Percentiles rank a stretch among this genome's conserved stretches.
These are phyloP conservation scores for Podosphaera fusca DNA, from an alignment of 2,329 filamentous ascomycete genomes.

Conservation along the genomic window DNA sequence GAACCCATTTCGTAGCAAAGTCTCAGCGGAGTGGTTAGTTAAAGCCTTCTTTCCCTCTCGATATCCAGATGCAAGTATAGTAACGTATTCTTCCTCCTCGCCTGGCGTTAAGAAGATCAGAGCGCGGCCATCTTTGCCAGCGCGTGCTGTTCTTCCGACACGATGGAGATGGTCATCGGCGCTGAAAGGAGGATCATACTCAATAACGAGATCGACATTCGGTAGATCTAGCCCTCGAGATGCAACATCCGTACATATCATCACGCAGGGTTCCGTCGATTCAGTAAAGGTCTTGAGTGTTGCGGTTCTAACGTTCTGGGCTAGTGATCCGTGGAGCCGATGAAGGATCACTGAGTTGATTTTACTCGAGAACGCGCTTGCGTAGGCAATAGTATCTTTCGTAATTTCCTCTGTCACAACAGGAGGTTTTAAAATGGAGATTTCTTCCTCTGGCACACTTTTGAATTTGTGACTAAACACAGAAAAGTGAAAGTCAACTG, in stretches of 20 bases:
- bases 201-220: conserved; percentile 81
- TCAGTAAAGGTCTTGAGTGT: conserved; percentile 62
- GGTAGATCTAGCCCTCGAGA: conserved; percentile 89
- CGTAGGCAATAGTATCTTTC: conserved; percentile 40
- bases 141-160: conserved; percentile 82
- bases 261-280: conserved; percentile 51
- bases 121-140: conserved; percentile 68
- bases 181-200: conserved; percentile 90
- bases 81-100: conserved; percentile 74
- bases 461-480: conserved; percentile 30
- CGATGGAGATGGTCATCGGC: conserved; percentile 85
- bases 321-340: conserved; percentile 76
- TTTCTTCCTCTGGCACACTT: conserved; percentile 13
- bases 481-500: conserved; percentile 89
- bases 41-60: conserved; percentile 38
- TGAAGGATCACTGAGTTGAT: conserved; percentile 62
- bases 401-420: conserved; percentile 18
- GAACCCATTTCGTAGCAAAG: conserved; percentile 45
- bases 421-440: conserved; percentile 14
- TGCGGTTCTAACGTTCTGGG: conserved; percentile 66
- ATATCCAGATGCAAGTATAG: conserved; percentile 21
- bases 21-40: conserved; percentile 35
- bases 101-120: conserved; percentile 79
- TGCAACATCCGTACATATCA: conserved; percentile 88
- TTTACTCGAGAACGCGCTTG: conserved; percentile 48